Conservation (phyloP, 2,329 filamentous ascomycete species). For the Westerdykella aurantiaca region DNA sequence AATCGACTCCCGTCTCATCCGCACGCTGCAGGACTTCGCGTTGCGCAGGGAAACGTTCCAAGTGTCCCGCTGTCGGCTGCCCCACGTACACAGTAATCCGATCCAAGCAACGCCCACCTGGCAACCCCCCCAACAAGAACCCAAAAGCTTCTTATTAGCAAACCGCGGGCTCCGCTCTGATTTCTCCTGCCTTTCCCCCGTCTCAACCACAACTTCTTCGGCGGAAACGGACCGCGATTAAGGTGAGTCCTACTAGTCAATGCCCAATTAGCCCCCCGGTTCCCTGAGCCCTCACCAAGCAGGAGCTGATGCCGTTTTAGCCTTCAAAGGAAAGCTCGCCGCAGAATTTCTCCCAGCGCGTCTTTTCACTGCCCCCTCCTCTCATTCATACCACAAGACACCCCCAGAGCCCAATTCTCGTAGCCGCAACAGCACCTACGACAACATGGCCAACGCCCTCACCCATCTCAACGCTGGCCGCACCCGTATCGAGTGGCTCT, state of each 20-base stretch:
- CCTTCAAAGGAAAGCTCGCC: constrained; percentile 1
- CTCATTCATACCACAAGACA: constrained; percentile 1
- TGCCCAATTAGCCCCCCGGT: background rate
- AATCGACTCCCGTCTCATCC: too few relatives aligned
- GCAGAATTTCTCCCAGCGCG: background rate
- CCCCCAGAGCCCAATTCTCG: background rate
- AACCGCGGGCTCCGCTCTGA: constrained; percentile 1
- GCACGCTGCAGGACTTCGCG: too few relatives aligned
- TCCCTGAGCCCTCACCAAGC: background rate
- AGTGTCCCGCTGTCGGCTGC: constrained; percentile 2
- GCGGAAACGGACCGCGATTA: too few relatives aligned
- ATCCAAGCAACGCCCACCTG: constrained; percentile 9
- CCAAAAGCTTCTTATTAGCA: constrained; percentile 1
- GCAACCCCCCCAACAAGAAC: constrained; percentile 10
- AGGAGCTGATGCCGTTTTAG: background rate
- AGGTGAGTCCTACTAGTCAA: background rate
- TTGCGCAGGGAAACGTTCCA: too few relatives aligned
- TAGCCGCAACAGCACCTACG: constrained; percentile 6
- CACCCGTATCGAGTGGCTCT: constrained; percentile 64
- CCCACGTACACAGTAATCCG: constrained; percentile 8
- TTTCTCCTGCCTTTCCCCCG: constrained; percentile 1
- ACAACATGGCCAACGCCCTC: constrained; percentile 55
- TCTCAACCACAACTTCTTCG: constrained; percentile 3
- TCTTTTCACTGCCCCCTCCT: background rate
- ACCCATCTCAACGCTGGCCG: constrained; percentile 75